Evolutionary conservation across 129 eudicot genomes (phyloP).

Genomic region (Flaveria bidentis): DNA sequence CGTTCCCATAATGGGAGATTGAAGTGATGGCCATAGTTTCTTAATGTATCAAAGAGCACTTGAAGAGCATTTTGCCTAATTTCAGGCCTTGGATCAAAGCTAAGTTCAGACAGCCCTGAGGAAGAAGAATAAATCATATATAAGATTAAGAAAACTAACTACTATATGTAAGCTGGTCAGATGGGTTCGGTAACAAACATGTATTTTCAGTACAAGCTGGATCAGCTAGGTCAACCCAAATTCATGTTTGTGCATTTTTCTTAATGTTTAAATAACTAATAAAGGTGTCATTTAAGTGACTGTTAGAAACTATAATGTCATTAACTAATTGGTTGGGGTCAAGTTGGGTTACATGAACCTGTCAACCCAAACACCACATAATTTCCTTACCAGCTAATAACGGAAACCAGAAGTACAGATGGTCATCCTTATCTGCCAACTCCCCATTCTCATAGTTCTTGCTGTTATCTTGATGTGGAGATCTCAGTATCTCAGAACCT

Average conservation of each 20-base stretch:
- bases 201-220: background rate
- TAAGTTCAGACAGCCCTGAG: constrained; percentile 92
- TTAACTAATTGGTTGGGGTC: background rate
- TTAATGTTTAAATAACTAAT: no score
- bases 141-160: background rate
- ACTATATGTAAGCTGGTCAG: background rate
- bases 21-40: constrained; percentile 96
- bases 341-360: background rate
- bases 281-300: no score
- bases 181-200: background rate
- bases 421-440: constrained; percentile 68
- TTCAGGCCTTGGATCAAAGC: constrained; percentile 97
- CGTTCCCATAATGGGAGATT: constrained; percentile 87
- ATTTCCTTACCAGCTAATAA: constrained; percentile 79
- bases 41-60: constrained; percentile 84
- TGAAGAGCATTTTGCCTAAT: constrained; percentile 89
- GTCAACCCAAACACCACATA: constrained; percentile 10
- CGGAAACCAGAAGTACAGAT: constrained; percentile 96
- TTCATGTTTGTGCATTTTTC: background rate
- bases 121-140: constrained; percentile 11
- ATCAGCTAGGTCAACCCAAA: background rate
- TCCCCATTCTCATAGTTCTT: constrained; percentile 55
- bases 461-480: constrained; percentile 56
- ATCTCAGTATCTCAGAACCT: constrained; percentile 45
- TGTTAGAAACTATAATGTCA: no score